Evolutionary conservation across 208 protist species (phyloP), one percentile per base, ranked within the genome.

Genomic region (Trypanosoma conorhini): DNA sequence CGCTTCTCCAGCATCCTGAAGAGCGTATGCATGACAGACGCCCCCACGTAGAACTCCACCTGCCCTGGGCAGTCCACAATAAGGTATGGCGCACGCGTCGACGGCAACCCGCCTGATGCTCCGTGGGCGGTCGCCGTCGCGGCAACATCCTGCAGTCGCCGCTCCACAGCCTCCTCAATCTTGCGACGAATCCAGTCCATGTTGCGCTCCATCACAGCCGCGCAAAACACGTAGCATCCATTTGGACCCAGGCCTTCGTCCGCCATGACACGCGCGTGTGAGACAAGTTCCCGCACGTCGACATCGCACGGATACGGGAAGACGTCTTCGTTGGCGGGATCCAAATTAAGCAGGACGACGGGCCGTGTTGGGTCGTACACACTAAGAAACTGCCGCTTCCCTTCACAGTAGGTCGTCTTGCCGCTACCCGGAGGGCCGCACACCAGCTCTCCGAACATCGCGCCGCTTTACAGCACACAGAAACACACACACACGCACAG

Each of bases 61-160:
- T 99, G 99, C 9, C 99, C 99, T 0, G 99, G 99, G 70, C 91
- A 99, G 86, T 99, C 99, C 54, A 99, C 95, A 35, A 99, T 73
- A 12, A 99, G 63, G 70, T 98, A 92, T 50, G 92, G 96, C 21
- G 82, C 79, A 19, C 83, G 77, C 33, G 55, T 62, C 10, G n/a
- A 52, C 55, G 38, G 38, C 10, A 60, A 60, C n/a, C 80, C 50
- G 46, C 51, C 62, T 67, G 31, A 8, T 17, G 56, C 50, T 28
- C 15, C 35, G 22, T 2, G 60, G 22, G 44, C 58, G 31, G 38
- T 15, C 21, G 55, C n/a, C 22, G 63, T 38, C 19, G 38, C 68
- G 15, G 74, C 54, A n/a, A 93, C 70, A 64, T 95, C 86, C 26
- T 72, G 56, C 21, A 92, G 30, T 9, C 86, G 83, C 4, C 82